Percentiles rank a stretch among this genome's conserved stretches.
Conservation (phyloP, 371 early-diverging fungal genomes). For the Actinomortierella wolfii region DNA sequence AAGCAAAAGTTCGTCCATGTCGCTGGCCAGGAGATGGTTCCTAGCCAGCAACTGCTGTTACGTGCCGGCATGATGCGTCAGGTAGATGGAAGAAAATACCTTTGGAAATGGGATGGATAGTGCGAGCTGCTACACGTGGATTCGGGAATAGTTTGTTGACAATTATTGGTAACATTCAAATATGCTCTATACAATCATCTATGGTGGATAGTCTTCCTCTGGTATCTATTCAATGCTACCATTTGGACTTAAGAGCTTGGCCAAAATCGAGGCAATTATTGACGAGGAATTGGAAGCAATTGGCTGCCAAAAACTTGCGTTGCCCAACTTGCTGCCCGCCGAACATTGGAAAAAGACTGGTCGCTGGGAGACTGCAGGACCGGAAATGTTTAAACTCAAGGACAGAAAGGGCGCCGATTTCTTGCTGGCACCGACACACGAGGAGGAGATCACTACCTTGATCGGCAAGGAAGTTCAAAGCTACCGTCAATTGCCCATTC, state of each 20-base stretch:
- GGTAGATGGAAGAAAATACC: constrained; percentile 6
- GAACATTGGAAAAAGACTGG: constrained; percentile 82
- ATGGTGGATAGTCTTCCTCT: constrained; percentile 73
- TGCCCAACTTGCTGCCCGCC: constrained; percentile 71
- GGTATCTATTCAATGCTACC: constrained; percentile 87
- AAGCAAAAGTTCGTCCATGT: constrained; percentile 46
- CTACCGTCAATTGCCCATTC: constrained; percentile 77
- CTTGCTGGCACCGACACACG: constrained; percentile 88
- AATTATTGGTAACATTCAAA: no score
- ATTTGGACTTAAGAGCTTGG: constrained; percentile 72
- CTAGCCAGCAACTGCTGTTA: constrained; percentile 41
- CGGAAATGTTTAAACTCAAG: constrained; percentile 78
- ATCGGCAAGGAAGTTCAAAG: constrained; percentile 71
- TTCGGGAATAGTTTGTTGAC: no score
- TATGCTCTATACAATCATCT: no score
- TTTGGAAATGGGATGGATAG: background rate
- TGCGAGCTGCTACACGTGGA: no score
- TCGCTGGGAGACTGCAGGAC: constrained; percentile 74
- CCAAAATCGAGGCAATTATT: constrained; percentile 78
- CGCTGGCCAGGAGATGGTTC: constrained; percentile 42
- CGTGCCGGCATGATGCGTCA: constrained; percentile 47
- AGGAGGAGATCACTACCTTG: constrained; percentile 87
- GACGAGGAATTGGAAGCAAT: constrained; percentile 79
- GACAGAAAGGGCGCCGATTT: constrained; percentile 80
- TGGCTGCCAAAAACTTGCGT: constrained; percentile 75